Evolutionary conservation across 2,329 filamentous ascomycete genomes (phyloP), one percentile per base, ranked within the genome.

Genomic region (Calonectria henricotiae): DNA sequence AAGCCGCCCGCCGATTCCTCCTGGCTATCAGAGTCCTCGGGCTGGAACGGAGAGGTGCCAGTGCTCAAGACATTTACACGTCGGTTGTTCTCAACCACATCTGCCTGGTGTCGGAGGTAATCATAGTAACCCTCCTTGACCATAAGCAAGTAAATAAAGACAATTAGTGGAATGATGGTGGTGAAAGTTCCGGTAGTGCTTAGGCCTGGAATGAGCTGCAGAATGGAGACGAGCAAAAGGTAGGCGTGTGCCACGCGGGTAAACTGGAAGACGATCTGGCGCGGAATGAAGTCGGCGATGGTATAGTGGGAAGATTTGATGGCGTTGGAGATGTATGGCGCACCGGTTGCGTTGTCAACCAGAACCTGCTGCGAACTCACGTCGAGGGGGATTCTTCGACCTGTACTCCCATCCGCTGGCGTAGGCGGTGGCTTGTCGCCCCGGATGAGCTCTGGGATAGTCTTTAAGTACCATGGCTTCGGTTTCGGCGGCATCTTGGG

Each of bases 51-150:
- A 4, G 72, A 69, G 2, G 76, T 72, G 46, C 76, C 67, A 7
- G 81, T 80, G 58, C 82, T 82, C 30, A 89, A 78, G 3, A 88
- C 84, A 2, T 83, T 87, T 0, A 84, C 84, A 7, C 83, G 81
- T 51, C 85, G 83, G 5, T 87, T 86, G 78, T 97, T 97, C 81
- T 97, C 94, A 25, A 93, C 89, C 77, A 92, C 94, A 79, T 97
- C 94, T 55, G 97, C 85, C 17, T 92, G 89, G 81, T 96, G 93
- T 70, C 94, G 88, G 75, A 93, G 89, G 77, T 92, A 91, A 80
- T 97, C 94, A 79, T 97, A 94, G 75, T 94, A 96, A 0, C 94
- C 94, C 83, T 97, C 94, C 80, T 97, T 97, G 35, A 88, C 87
- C 77, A 97, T 93, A 0, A 94, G 96, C 69, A 97, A 86, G 43